These are phyloP conservation scores for Trichoderma gamsii DNA, from an alignment of 495 filamentous ascomycete genomes.

Conservation along the genomic window DNA sequence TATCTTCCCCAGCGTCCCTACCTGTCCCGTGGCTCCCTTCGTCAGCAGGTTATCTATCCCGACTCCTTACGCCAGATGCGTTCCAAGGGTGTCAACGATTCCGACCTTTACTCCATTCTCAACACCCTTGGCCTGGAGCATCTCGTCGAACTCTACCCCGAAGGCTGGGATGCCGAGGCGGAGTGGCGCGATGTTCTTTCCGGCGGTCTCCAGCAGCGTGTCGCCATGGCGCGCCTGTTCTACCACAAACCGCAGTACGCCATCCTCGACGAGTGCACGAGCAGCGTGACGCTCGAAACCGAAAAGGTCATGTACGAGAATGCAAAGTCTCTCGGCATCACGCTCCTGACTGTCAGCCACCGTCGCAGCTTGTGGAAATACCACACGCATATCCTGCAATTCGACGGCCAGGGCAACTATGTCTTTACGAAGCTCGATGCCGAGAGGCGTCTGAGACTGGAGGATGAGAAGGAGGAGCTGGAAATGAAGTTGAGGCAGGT, in stretches of 20 bases:
- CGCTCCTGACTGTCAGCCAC: conserved; percentile 93
- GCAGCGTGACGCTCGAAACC: conserved; percentile 83
- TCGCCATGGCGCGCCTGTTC: conserved; percentile 94
- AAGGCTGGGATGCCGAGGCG: conserved; percentile 88
- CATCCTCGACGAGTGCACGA: conserved; percentile 95
- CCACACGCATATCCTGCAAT: conserved; percentile 87
- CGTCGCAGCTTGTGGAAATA: conserved; percentile 92
- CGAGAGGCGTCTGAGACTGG: conserved; percentile 73
- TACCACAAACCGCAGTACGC: conserved; percentile 90
- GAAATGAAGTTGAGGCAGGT: conserved; percentile 77
- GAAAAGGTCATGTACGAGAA: conserved; percentile 96
- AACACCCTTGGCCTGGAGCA: conserved; percentile 72
- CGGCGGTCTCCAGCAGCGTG: conserved; percentile 88
- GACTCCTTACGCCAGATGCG: conserved; percentile 85
- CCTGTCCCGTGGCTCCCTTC: conserved; percentile 76
- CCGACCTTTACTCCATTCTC: conserved; percentile 71
- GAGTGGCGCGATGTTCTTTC: conserved; percentile 93
- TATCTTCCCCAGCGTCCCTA: conserved; percentile 98
- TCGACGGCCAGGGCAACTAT: conserved; percentile 88
- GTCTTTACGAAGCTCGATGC: conserved; percentile 89
- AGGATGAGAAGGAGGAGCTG: conserved; percentile 96
- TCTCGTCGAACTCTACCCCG: conserved; percentile 70
- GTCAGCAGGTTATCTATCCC: conserved; percentile 95
- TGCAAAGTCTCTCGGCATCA: conserved; percentile 84
- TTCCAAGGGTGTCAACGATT: conserved; percentile 74